Conservation (phyloP, 495 filamentous ascomycete genomes). For the Articulospora tetracladia region DNA sequence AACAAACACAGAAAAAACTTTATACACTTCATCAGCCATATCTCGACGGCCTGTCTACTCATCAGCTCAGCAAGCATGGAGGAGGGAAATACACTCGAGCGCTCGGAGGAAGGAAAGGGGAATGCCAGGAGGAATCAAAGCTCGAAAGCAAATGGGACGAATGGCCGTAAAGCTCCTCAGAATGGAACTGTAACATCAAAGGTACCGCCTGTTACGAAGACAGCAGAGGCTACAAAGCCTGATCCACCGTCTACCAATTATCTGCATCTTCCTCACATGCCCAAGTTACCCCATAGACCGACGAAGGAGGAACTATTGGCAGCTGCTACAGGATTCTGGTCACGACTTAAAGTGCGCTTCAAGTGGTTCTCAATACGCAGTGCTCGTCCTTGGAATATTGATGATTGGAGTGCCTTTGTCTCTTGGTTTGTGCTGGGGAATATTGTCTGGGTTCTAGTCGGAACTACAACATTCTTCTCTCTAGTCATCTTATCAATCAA, state of each 20-base stretch:
- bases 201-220: conserved; percentile 8
- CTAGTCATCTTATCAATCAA: conserved; percentile 85
- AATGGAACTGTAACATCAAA: conserved; percentile 11
- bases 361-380: conserved; percentile 98
- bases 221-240: not conserved
- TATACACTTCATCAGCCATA: conserved; percentile 10
- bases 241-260: conserved; percentile 13
- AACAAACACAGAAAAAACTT: conserved; percentile 13
- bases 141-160: conserved; percentile 33
- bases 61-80: conserved; percentile 20
- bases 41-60: conserved; percentile 2
- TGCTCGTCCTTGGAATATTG: conserved; percentile 89
- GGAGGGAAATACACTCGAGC: conserved; percentile 21
- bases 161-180: conserved; percentile 7
- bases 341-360: conserved; percentile 85
- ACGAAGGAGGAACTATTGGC: conserved; percentile 91
- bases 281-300: conserved; percentile 73
- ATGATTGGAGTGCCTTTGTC: conserved; percentile 92
- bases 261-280: conserved; percentile 47
- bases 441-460: conserved; percentile 88
- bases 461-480: conserved; percentile 96
- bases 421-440: conserved; percentile 95
- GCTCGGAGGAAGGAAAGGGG: conserved; percentile 24
- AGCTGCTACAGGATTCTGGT: conserved; percentile 90
- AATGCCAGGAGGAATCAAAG: conserved; percentile 38